Percentiles rank a stretch among this genome's conserved stretches.
These are phyloP conservation scores for Asclepias syriaca DNA, from an alignment of 257 asterid species.

Conservation along the genomic window DNA sequence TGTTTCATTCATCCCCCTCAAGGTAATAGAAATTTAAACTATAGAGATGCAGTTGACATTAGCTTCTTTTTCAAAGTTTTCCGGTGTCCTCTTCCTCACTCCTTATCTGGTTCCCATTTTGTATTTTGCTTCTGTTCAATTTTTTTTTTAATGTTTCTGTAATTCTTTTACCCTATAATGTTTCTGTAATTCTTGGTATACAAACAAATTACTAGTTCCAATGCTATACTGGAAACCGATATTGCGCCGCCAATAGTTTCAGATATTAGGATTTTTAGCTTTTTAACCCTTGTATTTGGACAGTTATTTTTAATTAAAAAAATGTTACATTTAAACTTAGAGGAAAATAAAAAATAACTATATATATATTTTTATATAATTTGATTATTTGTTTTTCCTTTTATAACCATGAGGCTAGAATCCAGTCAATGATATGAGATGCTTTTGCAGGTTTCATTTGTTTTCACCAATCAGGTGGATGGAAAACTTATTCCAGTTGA, in stretches of 20 bases:
- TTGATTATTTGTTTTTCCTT: neutral
- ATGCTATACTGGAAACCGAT: neutral
- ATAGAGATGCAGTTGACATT: neutral
- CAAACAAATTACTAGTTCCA: neutral
- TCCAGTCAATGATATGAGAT: neutral
- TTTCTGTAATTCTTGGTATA: no score
- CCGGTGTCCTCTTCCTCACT: neutral
- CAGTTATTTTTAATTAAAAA: no score
- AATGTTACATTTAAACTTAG: no score
- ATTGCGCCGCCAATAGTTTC: neutral
- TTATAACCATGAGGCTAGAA: neutral
- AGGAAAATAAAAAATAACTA: no score
- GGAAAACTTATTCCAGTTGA: constrained; percentile 93
- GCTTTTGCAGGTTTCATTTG: constrained; percentile 77
- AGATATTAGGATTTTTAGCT: neutral
- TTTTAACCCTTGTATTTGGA: neutral
- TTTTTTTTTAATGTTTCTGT: neutral
- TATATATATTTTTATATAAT: no score
- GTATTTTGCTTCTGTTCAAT: neutral
- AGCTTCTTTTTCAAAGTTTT: neutral
- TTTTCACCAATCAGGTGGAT: constrained; percentile 79
- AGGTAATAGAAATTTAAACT: neutral
- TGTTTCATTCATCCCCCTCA: constrained; percentile 4
- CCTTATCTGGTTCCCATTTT: neutral
- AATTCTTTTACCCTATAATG: neutral